Percentiles rank a stretch among this genome's conserved stretches.
These are phyloP conservation scores for Naumovozyma baii DNA, from an alignment of 805 yeast genomes.

Conservation along the genomic window DNA sequence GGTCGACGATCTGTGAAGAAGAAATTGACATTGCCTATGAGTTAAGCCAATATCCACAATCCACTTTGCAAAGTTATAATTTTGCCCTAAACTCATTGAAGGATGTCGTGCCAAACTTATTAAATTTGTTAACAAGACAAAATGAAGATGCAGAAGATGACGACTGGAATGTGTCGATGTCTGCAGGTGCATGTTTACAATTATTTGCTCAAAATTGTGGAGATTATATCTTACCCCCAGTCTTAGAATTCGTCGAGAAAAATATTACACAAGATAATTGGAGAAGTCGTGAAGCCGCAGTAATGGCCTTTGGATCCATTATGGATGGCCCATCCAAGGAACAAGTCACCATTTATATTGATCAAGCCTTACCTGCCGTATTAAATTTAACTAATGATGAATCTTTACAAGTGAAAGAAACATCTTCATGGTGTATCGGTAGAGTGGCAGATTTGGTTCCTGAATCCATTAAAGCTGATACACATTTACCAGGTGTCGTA, in stretches of 20 bases:
- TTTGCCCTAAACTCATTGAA: conserved; percentile 78
- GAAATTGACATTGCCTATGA: conserved; percentile 74
- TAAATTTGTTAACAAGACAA: conserved; percentile 72
- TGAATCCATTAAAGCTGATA: conserved; percentile 58
- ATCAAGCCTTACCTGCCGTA: conserved; percentile 77
- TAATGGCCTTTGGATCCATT: conserved; percentile 97
- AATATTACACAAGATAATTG: conserved; percentile 56
- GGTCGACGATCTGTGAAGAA: conserved; percentile 99
- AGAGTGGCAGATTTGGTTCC: conserved; percentile 83
- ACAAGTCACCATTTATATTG: conserved; percentile 56
- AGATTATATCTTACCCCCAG: conserved; percentile 74
- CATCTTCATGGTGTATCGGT: conserved; percentile 98
- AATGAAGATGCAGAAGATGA: conserved; percentile 92
- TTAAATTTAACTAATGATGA: conserved; percentile 65
- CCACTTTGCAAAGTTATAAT: conserved; percentile 49
- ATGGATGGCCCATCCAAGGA: conserved; percentile 85
- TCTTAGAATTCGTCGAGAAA: conserved; percentile 71
- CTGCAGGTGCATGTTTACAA: conserved; percentile 95
- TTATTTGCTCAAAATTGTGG: conserved; percentile 88
- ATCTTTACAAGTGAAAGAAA: conserved; percentile 80
- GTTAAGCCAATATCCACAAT: conserved; percentile 50
- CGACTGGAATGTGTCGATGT: conserved; percentile 97
- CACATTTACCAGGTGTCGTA: conserved; percentile 61
- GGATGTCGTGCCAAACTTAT: conserved; percentile 80
- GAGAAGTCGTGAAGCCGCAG: conserved; percentile 94